These are phyloP conservation scores for Kickxella alabastrina DNA, from an alignment of 192 early-diverging fungal genomes.

Conservation along the genomic window DNA sequence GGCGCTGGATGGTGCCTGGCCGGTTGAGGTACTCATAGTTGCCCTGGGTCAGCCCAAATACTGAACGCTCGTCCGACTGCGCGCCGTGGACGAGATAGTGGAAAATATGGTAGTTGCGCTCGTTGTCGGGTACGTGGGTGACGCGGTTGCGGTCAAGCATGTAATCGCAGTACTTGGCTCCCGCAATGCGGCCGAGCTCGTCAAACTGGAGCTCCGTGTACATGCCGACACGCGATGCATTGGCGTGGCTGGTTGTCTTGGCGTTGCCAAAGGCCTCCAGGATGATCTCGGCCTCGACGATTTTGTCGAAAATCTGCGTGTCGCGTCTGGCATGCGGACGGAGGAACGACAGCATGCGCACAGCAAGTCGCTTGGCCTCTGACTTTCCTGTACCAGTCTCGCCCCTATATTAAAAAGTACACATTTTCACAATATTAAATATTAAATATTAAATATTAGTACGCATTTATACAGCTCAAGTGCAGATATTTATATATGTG, in stretches of 20 bases:
- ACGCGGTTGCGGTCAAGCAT: conserved; percentile 84
- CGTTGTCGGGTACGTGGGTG: conserved; percentile 58
- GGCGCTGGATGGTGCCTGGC: conserved; percentile 46
- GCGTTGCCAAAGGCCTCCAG: conserved; percentile 89
- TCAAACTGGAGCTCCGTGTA: conserved; percentile 91
- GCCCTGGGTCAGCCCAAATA: conserved; percentile 66
- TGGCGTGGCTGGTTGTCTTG: conserved; percentile 65
- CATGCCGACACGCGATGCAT: conserved; percentile 81
- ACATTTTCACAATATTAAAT: conserved; percentile 14
- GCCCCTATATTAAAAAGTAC: conserved; percentile 58
- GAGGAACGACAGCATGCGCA: conserved; percentile 66
- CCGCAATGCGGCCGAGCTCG: conserved; percentile 83
- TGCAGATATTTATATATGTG: conserved; percentile 3
- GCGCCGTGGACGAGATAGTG: conserved; percentile 91
- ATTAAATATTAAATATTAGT: conserved; percentile 5
- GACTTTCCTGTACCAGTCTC: conserved; percentile 88
- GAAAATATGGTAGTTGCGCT: conserved; percentile 93
- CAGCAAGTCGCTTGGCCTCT: conserved; percentile 61
- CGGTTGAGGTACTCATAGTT: conserved; percentile 52
- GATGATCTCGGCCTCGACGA: conserved; percentile 66
- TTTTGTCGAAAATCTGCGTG: conserved; percentile 63
- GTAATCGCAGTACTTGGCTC: conserved; percentile 83
- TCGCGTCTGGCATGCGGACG: conserved; percentile 69
- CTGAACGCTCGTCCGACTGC: conserved; percentile 67
- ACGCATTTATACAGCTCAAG: not conserved